Conservation (phyloP, 169 alveolate genomes). For the Cryptosporidium canis region DNA sequence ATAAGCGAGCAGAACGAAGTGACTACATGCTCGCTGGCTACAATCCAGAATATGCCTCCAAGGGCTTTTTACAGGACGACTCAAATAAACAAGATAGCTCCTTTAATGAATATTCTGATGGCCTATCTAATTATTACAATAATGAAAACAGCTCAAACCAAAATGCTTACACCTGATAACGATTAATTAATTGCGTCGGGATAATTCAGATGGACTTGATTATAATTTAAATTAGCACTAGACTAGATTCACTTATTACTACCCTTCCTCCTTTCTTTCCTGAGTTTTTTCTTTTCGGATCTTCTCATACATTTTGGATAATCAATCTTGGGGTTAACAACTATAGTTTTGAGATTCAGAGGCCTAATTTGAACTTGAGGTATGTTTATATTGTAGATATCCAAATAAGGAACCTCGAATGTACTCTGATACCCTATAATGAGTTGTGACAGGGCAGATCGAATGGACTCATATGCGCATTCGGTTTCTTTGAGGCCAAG, state of each 20-base stretch:
- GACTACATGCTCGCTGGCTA: constrained; percentile 84
- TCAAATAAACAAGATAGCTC: not conserved
- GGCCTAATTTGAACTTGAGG: not conserved
- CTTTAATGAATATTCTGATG: constrained; percentile 7
- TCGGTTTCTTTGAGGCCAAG: not conserved
- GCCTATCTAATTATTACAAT: not conserved
- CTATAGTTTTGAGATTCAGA: not conserved
- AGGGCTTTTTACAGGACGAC: not conserved
- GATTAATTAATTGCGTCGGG: not conserved
- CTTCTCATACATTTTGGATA: constrained; percentile 37
- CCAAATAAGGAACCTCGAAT: constrained; percentile 36
- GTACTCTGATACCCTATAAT: not conserved
- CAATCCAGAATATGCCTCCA: not conserved
- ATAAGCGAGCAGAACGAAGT: constrained; percentile 95
- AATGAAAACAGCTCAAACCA: constrained; percentile 20
- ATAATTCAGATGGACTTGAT: constrained; percentile 4
- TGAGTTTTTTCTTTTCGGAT: constrained; percentile 34
- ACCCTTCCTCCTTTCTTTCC: constrained; percentile 48
- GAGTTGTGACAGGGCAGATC: not conserved
- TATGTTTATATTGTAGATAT: too few species aligned
- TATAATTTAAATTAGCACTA: not conserved
- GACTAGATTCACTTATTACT: not conserved
- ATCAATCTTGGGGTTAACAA: constrained; percentile 36
- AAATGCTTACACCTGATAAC: not conserved
- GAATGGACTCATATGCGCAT: not conserved